phyloP scores from a whole-genome alignment of 2,329 filamentous ascomycete species.

The Neofusicoccum sp. region DNA sequence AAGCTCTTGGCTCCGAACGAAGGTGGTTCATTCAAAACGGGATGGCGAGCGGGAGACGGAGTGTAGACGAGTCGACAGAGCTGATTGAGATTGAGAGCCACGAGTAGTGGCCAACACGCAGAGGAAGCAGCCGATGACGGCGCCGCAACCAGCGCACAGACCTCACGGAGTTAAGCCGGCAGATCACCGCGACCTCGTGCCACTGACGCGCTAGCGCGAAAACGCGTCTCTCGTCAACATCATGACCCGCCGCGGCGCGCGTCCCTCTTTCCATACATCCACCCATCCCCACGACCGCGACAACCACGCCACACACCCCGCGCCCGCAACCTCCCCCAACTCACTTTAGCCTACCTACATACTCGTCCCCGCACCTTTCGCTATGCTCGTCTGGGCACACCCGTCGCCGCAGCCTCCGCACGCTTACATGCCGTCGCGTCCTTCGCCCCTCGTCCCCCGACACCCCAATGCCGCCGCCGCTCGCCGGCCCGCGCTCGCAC shows the following conservation, averaged over 20 bases:
- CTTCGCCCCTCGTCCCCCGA: constrained; percentile 17
- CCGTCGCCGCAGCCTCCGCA: neutral
- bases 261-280: neutral
- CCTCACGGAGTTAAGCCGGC: neutral
- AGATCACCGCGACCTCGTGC: neutral
- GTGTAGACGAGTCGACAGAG: neutral
- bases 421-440: constrained; percentile 17
- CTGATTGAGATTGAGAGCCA: neutral
- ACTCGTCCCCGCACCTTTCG: neutral
- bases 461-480: neutral
- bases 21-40: no score
- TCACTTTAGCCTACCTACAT: neutral
- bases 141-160: neutral
- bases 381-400: constrained; percentile 12
- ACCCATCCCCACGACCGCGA: neutral
- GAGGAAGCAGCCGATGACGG: neutral
- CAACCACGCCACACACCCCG: neutral
- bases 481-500: neutral
- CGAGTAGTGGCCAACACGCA: neutral
- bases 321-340: neutral
- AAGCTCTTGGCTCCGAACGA: no score
- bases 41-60: no score
- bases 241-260: neutral
- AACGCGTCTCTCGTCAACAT: constrained; percentile 15
- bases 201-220: neutral